Base-by-base conservation (phyloP, 129 eudicot species). In the Chrysanthemum lavandulifolium region DNA sequence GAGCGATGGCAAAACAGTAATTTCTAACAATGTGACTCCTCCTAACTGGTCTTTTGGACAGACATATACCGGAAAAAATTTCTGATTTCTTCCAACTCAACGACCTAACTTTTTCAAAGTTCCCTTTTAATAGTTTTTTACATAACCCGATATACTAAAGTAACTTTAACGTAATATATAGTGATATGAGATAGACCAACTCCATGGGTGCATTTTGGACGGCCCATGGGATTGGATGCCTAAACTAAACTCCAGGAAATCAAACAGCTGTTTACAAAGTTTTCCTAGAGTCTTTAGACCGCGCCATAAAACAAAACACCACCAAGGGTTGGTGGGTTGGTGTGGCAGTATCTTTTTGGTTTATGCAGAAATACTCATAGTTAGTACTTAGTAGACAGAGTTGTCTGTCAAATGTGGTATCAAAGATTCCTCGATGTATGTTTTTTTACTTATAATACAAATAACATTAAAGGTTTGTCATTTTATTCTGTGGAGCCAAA, bases 41-140 rank as follows among this genome's bases (percentile, higher is more conserved):
- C 72, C 83, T 29, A 71, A 69, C 49, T 87, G 92, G 92, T 69
- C 74, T 57, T 87, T 87, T 55, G 92, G 92, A 56, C 89, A 87
- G 67, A 87, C 92, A 57, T 87, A 67, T 71, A 72, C 79, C 0
- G 92, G 89, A 33, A 77, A 29, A 61, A 89, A 84, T 67, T 81
- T 84, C 76, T 65, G 45, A 67, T 56, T 25, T 53, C 58, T 15
- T 53, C 16, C 58, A 14, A 53, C 19, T 53, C 58, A 23, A 60
- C 29, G 13, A 25, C 56, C 65, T 76, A 76, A 76, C 69, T 61
- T 70, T 40, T 40, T 40, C 0, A 61, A 48, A 36, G 45, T 25
- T 40, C 12, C 61, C 19, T 53, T 61, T 61, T 62, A 6, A 60
- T 60, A 19, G 50, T 13, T 40, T 71, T 59, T 61, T 61, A 51